Conservation (phyloP, 2,329 filamentous ascomycete species). For the Huntiella bhutanensis region DNA sequence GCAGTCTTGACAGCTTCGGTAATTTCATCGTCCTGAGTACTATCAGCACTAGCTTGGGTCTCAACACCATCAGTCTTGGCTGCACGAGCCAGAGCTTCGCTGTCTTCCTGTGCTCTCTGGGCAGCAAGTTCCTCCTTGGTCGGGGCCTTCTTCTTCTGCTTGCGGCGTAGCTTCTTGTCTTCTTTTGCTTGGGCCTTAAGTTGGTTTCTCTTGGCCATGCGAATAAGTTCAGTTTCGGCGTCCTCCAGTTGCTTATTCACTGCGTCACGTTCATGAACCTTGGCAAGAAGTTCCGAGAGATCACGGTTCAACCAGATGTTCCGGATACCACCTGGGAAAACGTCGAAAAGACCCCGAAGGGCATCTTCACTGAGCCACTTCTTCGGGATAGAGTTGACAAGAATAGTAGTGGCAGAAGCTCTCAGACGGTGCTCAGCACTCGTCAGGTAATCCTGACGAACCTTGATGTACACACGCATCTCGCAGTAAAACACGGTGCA, state of each 20-base stretch:
- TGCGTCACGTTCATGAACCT: slow-evolving; percentile 55
- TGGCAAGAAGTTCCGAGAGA: slow-evolving; percentile 63
- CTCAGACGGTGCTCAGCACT: slow-evolving; percentile 84
- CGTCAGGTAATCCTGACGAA: slow-evolving; percentile 86
- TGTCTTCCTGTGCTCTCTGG: slow-evolving; percentile 29
- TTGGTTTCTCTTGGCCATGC: slow-evolving; percentile 58
- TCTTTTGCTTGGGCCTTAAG: slow-evolving; percentile 45
- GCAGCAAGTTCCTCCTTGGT: slow-evolving; percentile 31
- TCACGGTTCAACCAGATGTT: slow-evolving; percentile 97
- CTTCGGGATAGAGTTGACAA: slow-evolving; percentile 74
- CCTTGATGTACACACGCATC: slow-evolving; percentile 69
- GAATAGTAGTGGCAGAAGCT: slow-evolving; percentile 85
- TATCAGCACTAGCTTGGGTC: slow-evolving; percentile 19
- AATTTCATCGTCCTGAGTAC: slow-evolving; percentile 34
- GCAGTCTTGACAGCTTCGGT: slow-evolving; percentile 25
- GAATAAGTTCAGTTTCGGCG: slow-evolving; percentile 73
- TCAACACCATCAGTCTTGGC: slow-evolving; percentile 29
- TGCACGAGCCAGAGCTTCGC: slow-evolving; percentile 31
- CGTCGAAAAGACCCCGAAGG: slow-evolving; percentile 71
- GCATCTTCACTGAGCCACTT: slow-evolving; percentile 82
- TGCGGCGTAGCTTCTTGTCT: slow-evolving; percentile 44
- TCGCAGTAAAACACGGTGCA: slow-evolving; percentile 78
- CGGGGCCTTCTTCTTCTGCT: slow-evolving; percentile 27
- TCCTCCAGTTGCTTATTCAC: slow-evolving; percentile 55
- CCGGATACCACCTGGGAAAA: slow-evolving; percentile 83